Conservation (phyloP, 2,329 filamentous ascomycete genomes). For the Trichophaea hybrida region DNA sequence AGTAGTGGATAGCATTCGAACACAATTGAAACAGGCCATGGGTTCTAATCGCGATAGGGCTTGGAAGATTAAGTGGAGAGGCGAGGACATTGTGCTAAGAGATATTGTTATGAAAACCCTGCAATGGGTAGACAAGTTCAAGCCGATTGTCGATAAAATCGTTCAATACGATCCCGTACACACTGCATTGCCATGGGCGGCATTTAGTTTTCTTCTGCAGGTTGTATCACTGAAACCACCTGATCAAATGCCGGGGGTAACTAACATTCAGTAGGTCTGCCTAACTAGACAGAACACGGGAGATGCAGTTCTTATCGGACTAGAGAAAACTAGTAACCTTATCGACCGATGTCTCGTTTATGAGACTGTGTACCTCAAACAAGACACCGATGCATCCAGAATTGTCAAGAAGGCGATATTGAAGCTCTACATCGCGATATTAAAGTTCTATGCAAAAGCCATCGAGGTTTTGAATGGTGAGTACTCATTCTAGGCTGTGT, state of each 20-base stretch:
- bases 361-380: conserved; percentile 19
- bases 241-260: background rate
- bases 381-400: background rate
- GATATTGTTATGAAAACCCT: conserved; percentile 26
- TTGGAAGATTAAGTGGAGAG: conserved; percentile 12
- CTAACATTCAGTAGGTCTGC: background rate
- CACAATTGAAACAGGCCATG: background rate
- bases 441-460: conserved; percentile 15
- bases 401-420: conserved; percentile 17
- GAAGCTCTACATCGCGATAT: conserved; percentile 17
- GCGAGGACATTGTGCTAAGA: conserved; percentile 22
- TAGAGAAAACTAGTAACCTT: conserved; percentile 20
- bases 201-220: conserved; percentile 24
- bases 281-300: conserved; percentile 10
- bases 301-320: conserved; percentile 17
- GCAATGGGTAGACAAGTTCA: conserved; percentile 27
- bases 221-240: conserved; percentile 9
- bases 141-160: conserved; percentile 24
- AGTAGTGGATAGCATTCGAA: background rate
- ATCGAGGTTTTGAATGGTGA: conserved; percentile 4
- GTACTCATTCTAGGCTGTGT: conserved; percentile 3
- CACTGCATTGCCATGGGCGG: conserved; percentile 27
- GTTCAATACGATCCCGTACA: conserved; percentile 26
- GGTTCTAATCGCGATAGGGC: background rate
- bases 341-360: conserved; percentile 23